Base-by-base conservation (phyloP, 768 basidiomycete species). In the Mycena polygramma region DNA sequence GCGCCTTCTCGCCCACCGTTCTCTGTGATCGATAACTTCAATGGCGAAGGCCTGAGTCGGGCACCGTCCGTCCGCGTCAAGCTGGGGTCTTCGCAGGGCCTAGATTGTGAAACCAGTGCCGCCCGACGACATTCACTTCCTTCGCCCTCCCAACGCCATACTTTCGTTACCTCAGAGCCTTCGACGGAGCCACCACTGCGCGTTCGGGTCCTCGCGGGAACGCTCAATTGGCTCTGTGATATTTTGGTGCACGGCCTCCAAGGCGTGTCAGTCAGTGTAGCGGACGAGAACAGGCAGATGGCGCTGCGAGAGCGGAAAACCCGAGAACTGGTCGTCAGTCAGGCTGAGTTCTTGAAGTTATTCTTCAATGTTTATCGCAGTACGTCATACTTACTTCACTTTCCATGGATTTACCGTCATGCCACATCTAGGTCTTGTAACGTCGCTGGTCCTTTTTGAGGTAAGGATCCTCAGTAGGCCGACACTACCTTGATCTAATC, bases 361-460 rank as follows among this genome's bases (percentile, higher is more conserved):
- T 96, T 94, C 93, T 96, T 94, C 93, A 90, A 87, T 69, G 88
- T 89, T 24, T 96, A 93, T 77, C 85, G 94, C 49, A 94, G 92
- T 74, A 30, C 30, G 30, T 30, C 30, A 30, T 30, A 30, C 30
- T 30, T n/a, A n/a, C n/a, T n/a, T n/a, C n/a, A n/a, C n/a, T n/a
- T n/a, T n/a, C n/a, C n/a, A n/a, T n/a, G n/a, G n/a, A n/a, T n/a
- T n/a, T n/a, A n/a, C n/a, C n/a, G n/a, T n/a, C n/a, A n/a, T n/a
- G n/a, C n/a, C n/a, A n/a, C n/a, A n/a, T n/a, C n/a, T n/a, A n/a
- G n/a, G n/a, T n/a, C 94, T 95, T 73, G 88, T 95, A 11, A 90
- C 92, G 0, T 94, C 94, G 0, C 78, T 92, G 10, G 92, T 92
- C 2, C 93, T 96, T 75, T 95, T 96, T 77, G 93, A 95, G 90